Percentiles rank a stretch among this genome's conserved stretches.
Evolutionary conservation across 495 filamentous ascomycete species (phyloP).

Genomic region (Aspergillus taichungensis): DNA sequence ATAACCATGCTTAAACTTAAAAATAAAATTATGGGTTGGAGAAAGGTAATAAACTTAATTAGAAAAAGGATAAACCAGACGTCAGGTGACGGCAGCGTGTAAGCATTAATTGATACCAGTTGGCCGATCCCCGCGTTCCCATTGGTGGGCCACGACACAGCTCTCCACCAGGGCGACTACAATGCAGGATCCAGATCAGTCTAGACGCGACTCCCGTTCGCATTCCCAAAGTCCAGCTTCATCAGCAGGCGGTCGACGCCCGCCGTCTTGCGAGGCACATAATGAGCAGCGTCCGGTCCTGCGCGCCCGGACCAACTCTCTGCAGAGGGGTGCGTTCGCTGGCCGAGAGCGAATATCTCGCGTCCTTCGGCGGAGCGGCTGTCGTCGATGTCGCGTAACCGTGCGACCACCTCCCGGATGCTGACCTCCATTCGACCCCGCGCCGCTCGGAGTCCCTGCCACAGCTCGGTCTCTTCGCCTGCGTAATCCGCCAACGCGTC

Average conservation of each 20-base stretch:
- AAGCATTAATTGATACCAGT: neutral
- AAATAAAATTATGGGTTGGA: too few species aligned
- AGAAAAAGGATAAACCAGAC: too few species aligned
- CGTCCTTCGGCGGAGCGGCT: conserved; percentile 36
- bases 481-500: conserved; percentile 62
- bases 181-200: neutral
- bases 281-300: conserved; percentile 34
- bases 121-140: neutral
- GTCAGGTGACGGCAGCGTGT: too few species aligned
- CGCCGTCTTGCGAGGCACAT: conserved; percentile 55
- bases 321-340: too few species aligned
- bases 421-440: conserved; percentile 33
- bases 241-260: conserved; percentile 75
- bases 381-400: conserved; percentile 51
- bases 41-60: too few species aligned
- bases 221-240: conserved; percentile 69
- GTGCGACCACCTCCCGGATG: conserved; percentile 53
- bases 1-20: too few species aligned
- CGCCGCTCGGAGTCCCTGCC: conserved; percentile 41
- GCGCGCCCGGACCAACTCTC: conserved; percentile 3
- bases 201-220: conserved; percentile 14
- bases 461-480: conserved; percentile 57
- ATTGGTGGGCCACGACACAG: too few species aligned
- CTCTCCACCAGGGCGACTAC: neutral
- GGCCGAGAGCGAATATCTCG: conserved; percentile 23